These are phyloP conservation scores for Teratosphaeria pseudoeucalypti DNA, from an alignment of 2,329 filamentous ascomycete species.

Conservation along the genomic window DNA sequence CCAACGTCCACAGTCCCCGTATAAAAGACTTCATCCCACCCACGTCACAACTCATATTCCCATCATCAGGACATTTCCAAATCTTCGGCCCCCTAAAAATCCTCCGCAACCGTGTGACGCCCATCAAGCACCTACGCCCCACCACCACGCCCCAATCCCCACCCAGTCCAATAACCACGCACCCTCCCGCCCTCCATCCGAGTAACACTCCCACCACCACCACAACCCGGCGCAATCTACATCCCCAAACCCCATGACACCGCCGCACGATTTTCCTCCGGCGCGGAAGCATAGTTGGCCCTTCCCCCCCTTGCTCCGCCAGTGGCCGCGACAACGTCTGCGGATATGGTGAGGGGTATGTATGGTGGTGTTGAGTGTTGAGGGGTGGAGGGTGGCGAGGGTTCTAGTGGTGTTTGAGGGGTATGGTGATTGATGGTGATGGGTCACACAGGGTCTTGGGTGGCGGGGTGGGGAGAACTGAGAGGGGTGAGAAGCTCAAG, in stretches of 20 bases:
- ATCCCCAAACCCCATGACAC: constrained; percentile 37
- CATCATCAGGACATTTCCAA: background rate
- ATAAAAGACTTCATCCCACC: background rate
- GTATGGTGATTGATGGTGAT: no score
- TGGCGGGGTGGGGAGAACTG: no score
- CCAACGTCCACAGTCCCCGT: background rate
- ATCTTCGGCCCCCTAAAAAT: background rate
- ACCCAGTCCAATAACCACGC: constrained; percentile 34
- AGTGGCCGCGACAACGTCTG: no score
- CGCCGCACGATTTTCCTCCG: constrained; percentile 31
- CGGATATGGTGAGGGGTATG: background rate
- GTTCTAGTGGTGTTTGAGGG: background rate
- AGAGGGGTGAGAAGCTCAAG: no score
- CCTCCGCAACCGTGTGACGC: background rate
- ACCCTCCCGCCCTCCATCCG: constrained; percentile 29
- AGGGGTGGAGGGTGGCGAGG: background rate
- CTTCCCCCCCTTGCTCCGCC: no score
- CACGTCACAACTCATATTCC: background rate
- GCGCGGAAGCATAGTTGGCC: background rate
- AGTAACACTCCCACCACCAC: constrained; percentile 31
- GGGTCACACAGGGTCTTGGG: no score
- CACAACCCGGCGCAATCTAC: background rate
- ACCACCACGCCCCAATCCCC: constrained; percentile 33
- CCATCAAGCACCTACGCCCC: constrained; percentile 16
- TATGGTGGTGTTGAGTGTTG: constrained; percentile 1